Conservation (phyloP, 441 rosid species). For the Euphorbia schlechtendalii region DNA sequence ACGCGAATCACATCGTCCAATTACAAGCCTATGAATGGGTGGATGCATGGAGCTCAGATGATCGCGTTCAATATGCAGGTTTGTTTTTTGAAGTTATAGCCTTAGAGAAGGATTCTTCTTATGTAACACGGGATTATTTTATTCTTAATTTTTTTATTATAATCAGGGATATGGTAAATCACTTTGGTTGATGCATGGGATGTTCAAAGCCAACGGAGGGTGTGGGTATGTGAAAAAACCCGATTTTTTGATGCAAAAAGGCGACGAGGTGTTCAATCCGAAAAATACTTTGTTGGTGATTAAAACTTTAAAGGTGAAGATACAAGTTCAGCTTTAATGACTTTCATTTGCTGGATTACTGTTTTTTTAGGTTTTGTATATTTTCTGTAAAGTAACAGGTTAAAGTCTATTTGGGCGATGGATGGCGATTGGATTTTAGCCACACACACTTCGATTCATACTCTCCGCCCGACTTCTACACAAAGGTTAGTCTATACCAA, state of each 20-base stretch:
- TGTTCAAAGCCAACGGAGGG: no score
- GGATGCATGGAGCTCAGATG: constrained; percentile 99
- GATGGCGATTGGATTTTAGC: constrained; percentile 71
- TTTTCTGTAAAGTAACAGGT: constrained; percentile 34
- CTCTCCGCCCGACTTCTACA: constrained; percentile 84
- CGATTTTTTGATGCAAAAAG: constrained; percentile 45
- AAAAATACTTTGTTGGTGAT: constrained; percentile 33
- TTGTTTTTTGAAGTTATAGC: not conserved
- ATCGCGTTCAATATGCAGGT: constrained; percentile 99
- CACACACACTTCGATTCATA: constrained; percentile 76
- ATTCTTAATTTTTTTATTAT: constrained; percentile 15
- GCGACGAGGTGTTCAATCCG: constrained; percentile 54
- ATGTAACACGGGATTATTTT: constrained; percentile 15
- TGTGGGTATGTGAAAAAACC: constrained; percentile 82
- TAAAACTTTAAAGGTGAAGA: constrained; percentile 55
- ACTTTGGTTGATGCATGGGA: constrained; percentile 88
- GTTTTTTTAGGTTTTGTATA: not conserved
- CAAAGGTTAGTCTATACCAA: constrained; percentile 39
- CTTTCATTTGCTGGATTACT: not conserved
- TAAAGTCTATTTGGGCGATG: constrained; percentile 76
- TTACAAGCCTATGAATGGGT: constrained; percentile 73
- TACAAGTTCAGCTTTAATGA: not conserved
- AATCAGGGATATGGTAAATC: constrained; percentile 66
- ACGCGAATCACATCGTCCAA: constrained; percentile 80
- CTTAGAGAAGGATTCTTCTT: not conserved